These are phyloP conservation scores for Salix brachista DNA, from an alignment of 345 rosid genomes.

Conservation along the genomic window DNA sequence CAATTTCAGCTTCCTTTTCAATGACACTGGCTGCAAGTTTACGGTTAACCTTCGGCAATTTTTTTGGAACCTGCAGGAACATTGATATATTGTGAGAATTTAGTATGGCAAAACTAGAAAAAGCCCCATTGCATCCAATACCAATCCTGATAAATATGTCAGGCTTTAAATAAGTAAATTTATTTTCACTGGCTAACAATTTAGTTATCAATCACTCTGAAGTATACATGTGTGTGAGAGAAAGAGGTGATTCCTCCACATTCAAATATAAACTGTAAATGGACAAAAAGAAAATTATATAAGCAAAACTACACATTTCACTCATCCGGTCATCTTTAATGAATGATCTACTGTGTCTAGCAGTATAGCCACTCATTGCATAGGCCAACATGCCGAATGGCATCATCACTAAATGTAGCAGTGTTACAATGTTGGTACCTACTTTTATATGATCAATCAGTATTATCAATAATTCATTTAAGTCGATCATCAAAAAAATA, in stretches of 20 bases:
- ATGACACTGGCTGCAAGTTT: conserved; percentile 53
- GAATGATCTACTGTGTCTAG: background rate
- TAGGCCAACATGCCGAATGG: background rate
- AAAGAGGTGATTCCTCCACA: no score
- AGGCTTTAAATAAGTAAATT: no score
- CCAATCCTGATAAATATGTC: no score
- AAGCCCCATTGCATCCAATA: background rate
- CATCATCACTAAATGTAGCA: background rate
- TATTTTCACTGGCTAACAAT: background rate
- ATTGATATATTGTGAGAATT: background rate
- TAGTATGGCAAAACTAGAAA: conserved; percentile 1
- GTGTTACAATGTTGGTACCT: background rate
- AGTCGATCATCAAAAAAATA: background rate
- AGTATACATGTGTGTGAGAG: background rate
- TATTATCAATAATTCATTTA: background rate
- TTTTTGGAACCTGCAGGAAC: conserved; percentile 51
- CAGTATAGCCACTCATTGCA: background rate
- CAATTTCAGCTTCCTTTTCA: conserved; percentile 57
- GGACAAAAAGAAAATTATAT: no score
- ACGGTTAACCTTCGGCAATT: conserved; percentile 72
- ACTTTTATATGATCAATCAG: background rate
- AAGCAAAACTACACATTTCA: no score
- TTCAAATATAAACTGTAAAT: no score
- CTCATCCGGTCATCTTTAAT: background rate
- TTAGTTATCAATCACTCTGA: background rate